These are phyloP conservation scores for Calonectria pauciramosa DNA, from an alignment of 2,329 filamentous ascomycete genomes.

Conservation along the genomic window DNA sequence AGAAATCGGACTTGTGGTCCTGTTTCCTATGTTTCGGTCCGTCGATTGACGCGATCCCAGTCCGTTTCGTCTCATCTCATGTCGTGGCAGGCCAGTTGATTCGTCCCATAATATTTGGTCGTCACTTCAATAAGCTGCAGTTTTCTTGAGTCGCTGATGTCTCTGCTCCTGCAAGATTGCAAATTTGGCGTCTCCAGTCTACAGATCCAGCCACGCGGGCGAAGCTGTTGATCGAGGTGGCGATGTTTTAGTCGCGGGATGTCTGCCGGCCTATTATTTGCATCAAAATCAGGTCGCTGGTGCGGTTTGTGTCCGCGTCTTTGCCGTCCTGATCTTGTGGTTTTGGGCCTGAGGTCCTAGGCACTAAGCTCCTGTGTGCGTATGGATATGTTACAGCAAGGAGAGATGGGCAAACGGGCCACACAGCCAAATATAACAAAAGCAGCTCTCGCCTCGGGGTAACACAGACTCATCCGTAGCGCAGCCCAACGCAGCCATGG, in stretches of 20 bases:
- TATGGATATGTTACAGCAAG: neutral
- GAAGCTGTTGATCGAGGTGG: neutral
- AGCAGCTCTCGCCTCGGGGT: conserved; percentile 10
- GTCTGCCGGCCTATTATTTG: neutral
- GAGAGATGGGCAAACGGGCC: neutral
- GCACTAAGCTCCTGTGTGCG: neutral
- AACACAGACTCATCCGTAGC: conserved; percentile 22
- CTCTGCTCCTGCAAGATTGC: neutral
- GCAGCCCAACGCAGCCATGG: conserved; percentile 11
- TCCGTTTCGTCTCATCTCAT: conserved; percentile 9
- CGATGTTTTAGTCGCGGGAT: neutral
- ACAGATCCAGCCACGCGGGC: neutral
- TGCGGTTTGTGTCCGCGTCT: neutral
- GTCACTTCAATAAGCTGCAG: neutral
- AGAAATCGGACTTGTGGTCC: neutral
- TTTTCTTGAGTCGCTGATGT: neutral
- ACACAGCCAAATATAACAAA: conserved; percentile 22
- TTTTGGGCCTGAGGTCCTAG: conserved; percentile 9
- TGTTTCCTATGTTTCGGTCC: conserved; percentile 5
- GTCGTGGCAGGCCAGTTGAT: neutral
- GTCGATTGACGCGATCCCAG: conserved; percentile 6
- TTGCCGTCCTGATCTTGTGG: neutral
- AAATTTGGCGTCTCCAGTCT: conserved; percentile 1
- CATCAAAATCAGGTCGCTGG: neutral
- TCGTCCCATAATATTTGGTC: neutral